phyloP scores from a whole-genome alignment of 2,329 filamentous ascomycete genomes.

The Diaporthe eres region DNA sequence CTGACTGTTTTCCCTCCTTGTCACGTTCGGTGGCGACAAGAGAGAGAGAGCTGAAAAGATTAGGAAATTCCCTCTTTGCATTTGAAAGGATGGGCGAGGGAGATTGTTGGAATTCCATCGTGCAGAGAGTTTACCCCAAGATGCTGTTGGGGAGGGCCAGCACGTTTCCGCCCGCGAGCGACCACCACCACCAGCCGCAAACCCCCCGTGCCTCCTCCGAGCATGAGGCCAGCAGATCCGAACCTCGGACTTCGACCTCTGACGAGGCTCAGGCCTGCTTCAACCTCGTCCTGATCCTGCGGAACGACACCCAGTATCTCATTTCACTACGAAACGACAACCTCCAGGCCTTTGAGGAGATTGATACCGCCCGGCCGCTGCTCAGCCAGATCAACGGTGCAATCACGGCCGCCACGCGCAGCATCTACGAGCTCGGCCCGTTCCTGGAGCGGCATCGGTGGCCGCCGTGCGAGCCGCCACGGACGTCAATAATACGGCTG shows the following conservation, averaged over 20 bases:
- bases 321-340: slow-evolving; percentile 40
- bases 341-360: slow-evolving; percentile 27
- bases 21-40: slow-evolving; percentile 8
- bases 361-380: slow-evolving; percentile 17
- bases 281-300: slow-evolving; percentile 40
- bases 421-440: slow-evolving; percentile 39
- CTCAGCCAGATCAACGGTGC: slow-evolving; percentile 38
- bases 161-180: slow-evolving; percentile 29
- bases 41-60: slow-evolving; percentile 19
- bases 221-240: slow-evolving; percentile 35
- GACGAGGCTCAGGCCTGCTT: slow-evolving; percentile 41
- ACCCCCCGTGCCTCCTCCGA: slow-evolving; percentile 31
- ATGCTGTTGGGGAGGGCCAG: slow-evolving; percentile 31
- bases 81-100: slow-evolving; percentile 24
- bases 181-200: slow-evolving; percentile 22
- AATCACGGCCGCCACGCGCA: slow-evolving; percentile 39
- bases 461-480: slow-evolving; percentile 15
- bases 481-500: slow-evolving; percentile 23
- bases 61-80: neutral
- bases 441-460: slow-evolving; percentile 39
- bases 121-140: slow-evolving; percentile 23
- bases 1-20: slow-evolving; percentile 27
- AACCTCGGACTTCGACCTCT: slow-evolving; percentile 22
- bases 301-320: slow-evolving; percentile 40
- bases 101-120: slow-evolving; percentile 28